Base-by-base conservation (phyloP, 2,329 filamentous ascomycete genomes). In the Beauveria varroae region DNA sequence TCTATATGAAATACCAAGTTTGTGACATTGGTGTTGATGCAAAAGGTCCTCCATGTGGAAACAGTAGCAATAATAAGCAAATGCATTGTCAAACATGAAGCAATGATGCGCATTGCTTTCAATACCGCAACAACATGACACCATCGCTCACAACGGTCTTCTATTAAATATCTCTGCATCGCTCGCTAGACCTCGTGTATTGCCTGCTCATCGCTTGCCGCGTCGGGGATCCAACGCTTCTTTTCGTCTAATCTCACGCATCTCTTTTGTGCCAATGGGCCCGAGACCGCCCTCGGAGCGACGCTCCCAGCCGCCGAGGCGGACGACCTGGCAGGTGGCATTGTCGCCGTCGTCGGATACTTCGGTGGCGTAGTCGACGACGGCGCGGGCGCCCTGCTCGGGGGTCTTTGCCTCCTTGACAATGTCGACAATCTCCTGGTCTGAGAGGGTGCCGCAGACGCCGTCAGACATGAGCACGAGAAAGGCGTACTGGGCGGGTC, bases 361-460 rank as follows among this genome's bases (percentile, higher is more conserved):
- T 75, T 98, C 95, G 0, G 90, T 95, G 0, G 93, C 92, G 73
- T 95, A 97, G 61, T 85, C 85, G 30, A 96, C 91, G 8, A 99
- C 84, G 64, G 88, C 86, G 62, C 81, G 82, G 1, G 91, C 86
- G 3, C 87, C 95, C 71, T 96, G 86, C 67, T 96, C 93, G 0
- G 95, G 95, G 0, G 93, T 98, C 70, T 82, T 87, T 5, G 92
- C 90, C 75, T 99, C 95, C 74, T 98, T 98, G 68, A 98, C 82
- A 37, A 98, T 86, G 71, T 99, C 95, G 34, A 97, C 93, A 64
- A 98, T 91, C 76, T 99, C 95, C 76, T 98, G 93, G 70, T 99
- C 95, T 60, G 83, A 86, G 24, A 98, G 78, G 18, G 89, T 90
- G 7, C 91, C 93, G 22, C 88, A 93, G 10, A 99, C 86, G 28